A percentile compares a stretch with the other conserved stretches of the same genome.
Conservation (phyloP, 495 filamentous ascomycete genomes). For the Lophium mytilinum region DNA sequence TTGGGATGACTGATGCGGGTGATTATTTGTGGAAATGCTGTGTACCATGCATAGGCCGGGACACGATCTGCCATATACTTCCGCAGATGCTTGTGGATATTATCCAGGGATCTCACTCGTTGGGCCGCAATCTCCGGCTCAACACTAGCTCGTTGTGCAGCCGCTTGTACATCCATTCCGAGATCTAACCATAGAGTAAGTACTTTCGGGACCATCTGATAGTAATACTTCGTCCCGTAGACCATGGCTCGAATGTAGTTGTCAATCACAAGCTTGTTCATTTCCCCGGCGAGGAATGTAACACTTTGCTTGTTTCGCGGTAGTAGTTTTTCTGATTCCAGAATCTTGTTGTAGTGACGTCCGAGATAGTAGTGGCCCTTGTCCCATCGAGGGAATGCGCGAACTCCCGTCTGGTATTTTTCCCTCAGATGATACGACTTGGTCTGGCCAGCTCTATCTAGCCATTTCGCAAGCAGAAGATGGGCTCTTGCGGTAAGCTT, state of each 20-base stretch:
- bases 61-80: slow-evolving; percentile 61
- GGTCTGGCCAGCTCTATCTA: slow-evolving; percentile 85
- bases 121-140: slow-evolving; percentile 42
- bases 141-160: slow-evolving; percentile 18
- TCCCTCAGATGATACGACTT: slow-evolving; percentile 66
- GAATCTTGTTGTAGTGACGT: slow-evolving; percentile 92
- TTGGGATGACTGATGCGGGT: slow-evolving; percentile 86
- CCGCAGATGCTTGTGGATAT: slow-evolving; percentile 60
- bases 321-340: slow-evolving; percentile 78
- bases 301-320: slow-evolving; percentile 55
- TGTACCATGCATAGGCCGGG: slow-evolving; percentile 86
- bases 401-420: slow-evolving; percentile 68
- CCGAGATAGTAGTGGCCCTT: slow-evolving; percentile 96
- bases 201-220: slow-evolving; percentile 82
- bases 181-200: slow-evolving; percentile 93
- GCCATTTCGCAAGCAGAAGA: slow-evolving; percentile 90
- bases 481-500: slow-evolving; percentile 58
- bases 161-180: slow-evolving; percentile 61
- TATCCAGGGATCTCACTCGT: slow-evolving; percentile 57
- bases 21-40: slow-evolving; percentile 83
- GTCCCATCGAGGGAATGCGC: slow-evolving; percentile 66
- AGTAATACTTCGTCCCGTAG: slow-evolving; percentile 88
- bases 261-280: slow-evolving; percentile 80
- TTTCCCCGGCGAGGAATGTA: slow-evolving; percentile 62
- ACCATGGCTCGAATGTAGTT: slow-evolving; percentile 82